phyloP scores from a whole-genome alignment of 768 basidiomycete genomes.

The Leccinum subtestaceum region DNA sequence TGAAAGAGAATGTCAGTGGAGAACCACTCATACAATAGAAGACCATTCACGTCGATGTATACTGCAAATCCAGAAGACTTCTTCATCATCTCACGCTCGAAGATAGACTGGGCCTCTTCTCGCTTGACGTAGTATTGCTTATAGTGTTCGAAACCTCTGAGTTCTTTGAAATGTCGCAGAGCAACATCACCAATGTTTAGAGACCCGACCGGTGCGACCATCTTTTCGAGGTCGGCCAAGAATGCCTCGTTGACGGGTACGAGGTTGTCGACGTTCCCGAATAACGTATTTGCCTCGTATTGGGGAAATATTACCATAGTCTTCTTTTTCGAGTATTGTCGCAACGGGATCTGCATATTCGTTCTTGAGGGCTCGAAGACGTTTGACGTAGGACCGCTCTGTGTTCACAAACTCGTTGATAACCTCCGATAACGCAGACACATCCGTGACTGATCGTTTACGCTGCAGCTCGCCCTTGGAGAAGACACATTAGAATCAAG shows the following conservation, averaged over 20 bases:
- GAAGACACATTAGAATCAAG: conserved; percentile 13
- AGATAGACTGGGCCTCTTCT: conserved; percentile 87
- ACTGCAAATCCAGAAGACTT: conserved; percentile 77
- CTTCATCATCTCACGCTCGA: conserved; percentile 79
- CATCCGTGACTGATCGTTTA: conserved; percentile 59
- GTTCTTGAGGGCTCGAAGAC: conserved; percentile 76
- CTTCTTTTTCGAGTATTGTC: conserved; percentile 79
- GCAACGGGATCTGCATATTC: conserved; percentile 93
- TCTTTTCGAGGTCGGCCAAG: conserved; percentile 76
- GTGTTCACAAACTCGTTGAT: conserved; percentile 87
- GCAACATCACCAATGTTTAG: conserved; percentile 77
- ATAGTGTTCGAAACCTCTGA: conserved; percentile 87
- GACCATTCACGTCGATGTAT: conserved; percentile 76
- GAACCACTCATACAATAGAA: conserved; percentile 8
- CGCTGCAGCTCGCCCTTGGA: conserved; percentile 33
- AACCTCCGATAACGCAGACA: conserved; percentile 65
- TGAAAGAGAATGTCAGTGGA: conserved; percentile 3
- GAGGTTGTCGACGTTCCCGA: conserved; percentile 90
- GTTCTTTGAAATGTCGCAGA: conserved; percentile 80
- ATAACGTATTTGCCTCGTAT: conserved; percentile 91
- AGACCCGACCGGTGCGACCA: conserved; percentile 60
- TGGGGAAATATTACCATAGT: conserved; percentile 83
- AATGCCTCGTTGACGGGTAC: conserved; percentile 89
- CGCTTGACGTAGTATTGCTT: conserved; percentile 88
- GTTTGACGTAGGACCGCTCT: conserved; percentile 84